Conservation (phyloP, 495 filamentous ascomycete species). For the Hypoxylon lenormandii region DNA sequence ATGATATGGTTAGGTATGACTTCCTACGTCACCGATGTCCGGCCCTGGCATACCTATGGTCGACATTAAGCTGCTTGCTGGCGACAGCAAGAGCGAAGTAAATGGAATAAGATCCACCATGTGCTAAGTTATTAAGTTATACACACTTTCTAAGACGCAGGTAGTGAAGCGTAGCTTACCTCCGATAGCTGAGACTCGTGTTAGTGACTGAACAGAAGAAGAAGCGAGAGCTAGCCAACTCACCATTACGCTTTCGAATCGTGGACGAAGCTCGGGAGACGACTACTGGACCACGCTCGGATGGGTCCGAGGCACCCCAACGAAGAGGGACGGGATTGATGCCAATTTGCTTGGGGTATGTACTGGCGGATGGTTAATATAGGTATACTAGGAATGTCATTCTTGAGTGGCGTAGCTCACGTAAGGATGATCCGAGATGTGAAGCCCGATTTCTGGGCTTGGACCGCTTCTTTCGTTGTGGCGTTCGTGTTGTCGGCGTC, state of each 20-base stretch:
- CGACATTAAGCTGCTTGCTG: conserved; percentile 82
- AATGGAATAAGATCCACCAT: conserved; percentile 96
- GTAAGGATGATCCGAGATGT: conserved; percentile 75
- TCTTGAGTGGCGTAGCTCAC: conserved; percentile 45
- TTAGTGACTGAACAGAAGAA: conserved; percentile 25
- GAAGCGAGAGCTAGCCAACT: conserved; percentile 44
- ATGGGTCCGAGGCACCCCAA: conserved; percentile 84
- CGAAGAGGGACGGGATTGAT: conserved; percentile 89
- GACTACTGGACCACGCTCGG: conserved; percentile 85
- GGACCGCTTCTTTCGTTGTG: conserved; percentile 26
- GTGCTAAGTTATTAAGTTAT: conserved; percentile 64
- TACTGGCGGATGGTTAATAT: conserved; percentile 68
- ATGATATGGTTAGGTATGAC: conserved; percentile 25
- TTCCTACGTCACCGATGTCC: background rate
- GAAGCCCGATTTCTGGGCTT: conserved; percentile 53
- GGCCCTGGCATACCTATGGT: conserved; percentile 70
- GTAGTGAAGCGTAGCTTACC: conserved; percentile 50
- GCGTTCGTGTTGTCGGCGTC: conserved; percentile 36
- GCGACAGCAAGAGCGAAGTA: conserved; percentile 96
- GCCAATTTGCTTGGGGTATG: conserved; percentile 92
- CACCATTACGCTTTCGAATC: conserved; percentile 86
- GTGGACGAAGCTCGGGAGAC: conserved; percentile 81
- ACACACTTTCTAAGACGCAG: background rate
- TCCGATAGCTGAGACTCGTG: conserved; percentile 57
- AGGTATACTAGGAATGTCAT: conserved; percentile 14